Percentiles rank a stretch among this genome's conserved stretches.
phyloP scores from a whole-genome alignment of 208 protist species.

The Leptomonas seymouri region DNA sequence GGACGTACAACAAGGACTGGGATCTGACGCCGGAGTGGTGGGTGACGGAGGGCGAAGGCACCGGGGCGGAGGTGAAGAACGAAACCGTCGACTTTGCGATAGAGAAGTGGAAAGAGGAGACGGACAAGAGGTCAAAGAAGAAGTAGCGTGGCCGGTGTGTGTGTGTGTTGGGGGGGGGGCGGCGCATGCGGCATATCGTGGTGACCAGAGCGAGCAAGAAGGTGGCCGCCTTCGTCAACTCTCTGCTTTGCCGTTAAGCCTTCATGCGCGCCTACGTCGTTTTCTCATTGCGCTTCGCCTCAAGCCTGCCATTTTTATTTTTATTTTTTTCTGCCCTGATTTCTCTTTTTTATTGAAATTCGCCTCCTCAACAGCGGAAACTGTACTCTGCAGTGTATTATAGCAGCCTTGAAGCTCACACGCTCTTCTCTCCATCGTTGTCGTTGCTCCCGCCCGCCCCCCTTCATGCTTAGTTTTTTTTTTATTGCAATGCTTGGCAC shows the following conservation, averaged over 20 bases:
- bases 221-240: too few species aligned
- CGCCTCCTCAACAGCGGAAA: not conserved
- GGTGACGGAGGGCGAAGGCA: conserved; percentile 19
- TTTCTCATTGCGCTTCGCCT: too few species aligned
- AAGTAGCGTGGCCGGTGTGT: too few species aligned
- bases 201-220: too few species aligned
- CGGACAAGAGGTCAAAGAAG: conserved; percentile 27
- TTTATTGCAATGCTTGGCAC: too few species aligned
- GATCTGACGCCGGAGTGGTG: conserved; percentile 46
- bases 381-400: not conserved
- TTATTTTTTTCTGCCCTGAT: not conserved
- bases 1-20: conserved; percentile 75
- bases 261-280: too few species aligned
- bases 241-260: too few species aligned
- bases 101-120: conserved; percentile 48
- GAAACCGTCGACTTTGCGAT: conserved; percentile 56
- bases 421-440: too few species aligned
- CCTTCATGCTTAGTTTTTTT: too few species aligned
- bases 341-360: not conserved
- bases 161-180: not conserved
- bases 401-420: too few species aligned
- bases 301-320: not conserved
- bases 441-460: too few species aligned
- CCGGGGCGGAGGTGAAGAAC: conserved; percentile 42
- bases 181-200: too few species aligned